These are phyloP conservation scores for Gymnopus androsaceus DNA, from an alignment of 1,284 basidiomycete species.

Conservation along the genomic window DNA sequence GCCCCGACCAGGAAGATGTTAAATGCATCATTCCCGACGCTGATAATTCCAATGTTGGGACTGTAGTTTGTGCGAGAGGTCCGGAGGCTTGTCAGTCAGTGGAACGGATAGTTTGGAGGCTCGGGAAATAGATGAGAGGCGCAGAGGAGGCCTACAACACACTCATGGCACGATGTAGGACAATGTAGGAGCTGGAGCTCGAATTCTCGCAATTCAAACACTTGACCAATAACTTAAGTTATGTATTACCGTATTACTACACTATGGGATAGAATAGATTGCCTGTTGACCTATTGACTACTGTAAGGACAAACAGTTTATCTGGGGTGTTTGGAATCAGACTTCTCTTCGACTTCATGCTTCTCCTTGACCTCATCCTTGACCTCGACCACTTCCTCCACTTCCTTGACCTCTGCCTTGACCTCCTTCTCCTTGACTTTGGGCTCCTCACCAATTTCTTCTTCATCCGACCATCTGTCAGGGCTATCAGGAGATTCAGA, in stretches of 20 bases:
- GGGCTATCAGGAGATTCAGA: slow-evolving; percentile 2
- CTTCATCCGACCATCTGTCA: slow-evolving; percentile 8
- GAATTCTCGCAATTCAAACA: not conserved
- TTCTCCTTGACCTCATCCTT: no score
- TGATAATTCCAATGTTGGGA: slow-evolving; percentile 44
- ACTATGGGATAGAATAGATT: not conserved
- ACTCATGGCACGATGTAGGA: no score
- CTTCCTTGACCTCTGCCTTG: no score
- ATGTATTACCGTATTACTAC: not conserved
- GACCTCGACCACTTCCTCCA: no score
- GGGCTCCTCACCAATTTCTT: slow-evolving; percentile 3
- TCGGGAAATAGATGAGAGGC: slow-evolving; percentile 30
- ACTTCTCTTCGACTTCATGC: slow-evolving; percentile 5
- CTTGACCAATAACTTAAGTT: not conserved
- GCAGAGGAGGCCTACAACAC: not conserved
- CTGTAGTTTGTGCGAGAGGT: slow-evolving; percentile 62
- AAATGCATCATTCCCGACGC: slow-evolving; percentile 59
- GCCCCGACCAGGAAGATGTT: slow-evolving; percentile 59
- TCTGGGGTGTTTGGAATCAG: not conserved
- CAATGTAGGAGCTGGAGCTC: not conserved
- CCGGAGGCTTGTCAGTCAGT: slow-evolving; percentile 51
- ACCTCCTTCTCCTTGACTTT: no score
- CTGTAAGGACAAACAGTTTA: not conserved
- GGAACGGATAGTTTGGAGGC: slow-evolving; percentile 43
- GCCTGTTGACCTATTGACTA: not conserved